phyloP scores from a whole-genome alignment of 31 red algal species.

The Bonnemaisonia californica region DNA sequence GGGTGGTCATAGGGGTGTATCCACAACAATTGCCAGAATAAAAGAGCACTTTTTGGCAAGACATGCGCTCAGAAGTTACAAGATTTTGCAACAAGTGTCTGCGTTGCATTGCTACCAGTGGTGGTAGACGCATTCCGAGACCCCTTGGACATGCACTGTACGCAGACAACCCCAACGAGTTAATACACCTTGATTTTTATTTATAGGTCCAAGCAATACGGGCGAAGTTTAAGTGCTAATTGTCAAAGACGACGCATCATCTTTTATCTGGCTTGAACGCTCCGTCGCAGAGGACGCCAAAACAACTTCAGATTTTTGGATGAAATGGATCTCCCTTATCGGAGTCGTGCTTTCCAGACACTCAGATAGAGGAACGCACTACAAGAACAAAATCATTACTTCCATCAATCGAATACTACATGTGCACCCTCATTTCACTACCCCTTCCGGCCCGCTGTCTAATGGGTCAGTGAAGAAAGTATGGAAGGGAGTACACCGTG shows the following conservation, averaged over 20 bases:
- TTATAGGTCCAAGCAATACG: conserved; percentile 9
- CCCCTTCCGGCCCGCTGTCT: neutral
- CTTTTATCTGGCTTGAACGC: conserved; percentile 1
- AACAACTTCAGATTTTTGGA: neutral
- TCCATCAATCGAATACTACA: neutral
- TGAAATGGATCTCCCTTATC: neutral
- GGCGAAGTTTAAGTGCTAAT: conserved; percentile 14
- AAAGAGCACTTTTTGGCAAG: conserved; percentile 3
- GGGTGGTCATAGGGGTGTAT: conserved; percentile 8
- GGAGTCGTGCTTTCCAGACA: neutral
- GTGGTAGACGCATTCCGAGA: conserved; percentile 8
- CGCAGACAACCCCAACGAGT: conserved; percentile 25
- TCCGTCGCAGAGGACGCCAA: neutral
- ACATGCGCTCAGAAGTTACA: conserved; percentile 1
- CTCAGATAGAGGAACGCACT: conserved; percentile 7
- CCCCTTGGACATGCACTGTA: conserved; percentile 23
- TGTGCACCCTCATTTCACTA: conserved; percentile 9
- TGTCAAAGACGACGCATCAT: conserved; percentile 39
- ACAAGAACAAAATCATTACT: conserved; percentile 16
- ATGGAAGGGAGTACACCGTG: neutral
- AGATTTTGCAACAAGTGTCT: conserved; percentile 1
- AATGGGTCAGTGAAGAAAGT: conserved; percentile 20
- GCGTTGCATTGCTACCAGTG: neutral
- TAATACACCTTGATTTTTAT: conserved; percentile 40
- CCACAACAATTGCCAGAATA: neutral